Evolutionary conservation across 2,329 filamentous ascomycete species (phyloP), one percentile per base, ranked within the genome.

Genomic region (Talaromyces sp.): DNA sequence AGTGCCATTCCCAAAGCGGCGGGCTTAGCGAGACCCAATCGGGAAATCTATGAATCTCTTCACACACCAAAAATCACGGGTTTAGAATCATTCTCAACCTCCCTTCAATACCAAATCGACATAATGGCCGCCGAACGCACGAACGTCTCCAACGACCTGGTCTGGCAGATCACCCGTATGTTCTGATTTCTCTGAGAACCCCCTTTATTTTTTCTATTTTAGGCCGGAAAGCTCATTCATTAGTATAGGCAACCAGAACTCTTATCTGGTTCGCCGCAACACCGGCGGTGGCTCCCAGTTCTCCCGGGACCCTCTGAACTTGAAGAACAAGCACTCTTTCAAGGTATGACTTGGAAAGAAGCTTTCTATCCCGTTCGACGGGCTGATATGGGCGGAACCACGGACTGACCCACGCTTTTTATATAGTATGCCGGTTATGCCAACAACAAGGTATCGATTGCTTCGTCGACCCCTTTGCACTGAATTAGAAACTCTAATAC

Each of bases 141-240:
- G 70, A 90, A 91, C 82, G 83, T 96, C 74, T 95, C 91, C 77
- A 80, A 87, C 74, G 92, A 97, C 81, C 84, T 97, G 70, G 81
- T 96, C 83, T 97, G 93, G 93, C 88, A 93, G 85, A 81, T 95
- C 78, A 87, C 88, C 84, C 90, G 92, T 97, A 87, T 79, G 91
- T 91, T 43, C 48, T 43, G 16, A 37, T 40, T 35, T 29, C 36
- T 45, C 11, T 10, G 4, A 36, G 43, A 27, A 5, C 9, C 24
- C 4, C 11, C 22, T 47, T 32, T 4, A 41, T 47, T 16, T 45
- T 36, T 42, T 48, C 10, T 30, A 32, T 41, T 20, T 29, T 47
- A 30, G 48, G 40, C 33, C n/a, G 19, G 47, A 53, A 52, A 51
- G 50, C 59, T 58, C 47, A 55, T 47, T 43, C 20, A 49, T 45